Evolutionary conservation across 2,329 filamentous ascomycete genomes (phyloP).

Genomic region (Talaromyces sp.): DNA sequence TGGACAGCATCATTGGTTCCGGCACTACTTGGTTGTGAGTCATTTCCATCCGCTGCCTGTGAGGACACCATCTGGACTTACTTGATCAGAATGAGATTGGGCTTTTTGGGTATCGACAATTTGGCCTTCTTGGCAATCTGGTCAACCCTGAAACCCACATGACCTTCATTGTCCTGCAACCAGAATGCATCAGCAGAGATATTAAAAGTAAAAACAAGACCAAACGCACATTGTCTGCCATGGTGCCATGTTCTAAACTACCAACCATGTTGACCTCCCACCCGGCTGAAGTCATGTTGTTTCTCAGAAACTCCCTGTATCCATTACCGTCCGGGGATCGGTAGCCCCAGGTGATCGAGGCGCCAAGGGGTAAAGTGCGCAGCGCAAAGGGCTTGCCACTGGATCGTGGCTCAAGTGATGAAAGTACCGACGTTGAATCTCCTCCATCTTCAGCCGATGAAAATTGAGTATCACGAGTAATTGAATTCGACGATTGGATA

Average conservation of each 20-base stretch:
- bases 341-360: slow-evolving; percentile 35
- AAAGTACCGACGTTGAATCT: background rate
- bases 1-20: slow-evolving; percentile 31
- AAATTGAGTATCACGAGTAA: background rate
- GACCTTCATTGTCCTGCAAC: slow-evolving; percentile 21
- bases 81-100: slow-evolving; percentile 26
- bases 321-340: slow-evolving; percentile 30
- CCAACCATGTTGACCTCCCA: slow-evolving; percentile 27
- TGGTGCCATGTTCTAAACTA: slow-evolving; percentile 18
- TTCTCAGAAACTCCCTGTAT: slow-evolving; percentile 34
- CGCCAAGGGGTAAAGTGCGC: slow-evolving; percentile 31
- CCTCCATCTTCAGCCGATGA: background rate
- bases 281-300: slow-evolving; percentile 24
- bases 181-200: background rate
- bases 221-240: slow-evolving; percentile 10
- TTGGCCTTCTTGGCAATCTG: slow-evolving; percentile 13
- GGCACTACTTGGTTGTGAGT: slow-evolving; percentile 17
- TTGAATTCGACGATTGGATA: background rate
- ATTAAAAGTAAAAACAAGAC: too few species aligned
- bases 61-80: slow-evolving; percentile 6
- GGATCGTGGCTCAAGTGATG: background rate
- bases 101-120: slow-evolving; percentile 13
- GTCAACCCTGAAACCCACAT: slow-evolving; percentile 19
- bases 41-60: background rate
- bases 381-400: background rate